These are phyloP conservation scores for Arthroderma sp. DNA, from an alignment of 2,329 filamentous ascomycete genomes.

Conservation along the genomic window DNA sequence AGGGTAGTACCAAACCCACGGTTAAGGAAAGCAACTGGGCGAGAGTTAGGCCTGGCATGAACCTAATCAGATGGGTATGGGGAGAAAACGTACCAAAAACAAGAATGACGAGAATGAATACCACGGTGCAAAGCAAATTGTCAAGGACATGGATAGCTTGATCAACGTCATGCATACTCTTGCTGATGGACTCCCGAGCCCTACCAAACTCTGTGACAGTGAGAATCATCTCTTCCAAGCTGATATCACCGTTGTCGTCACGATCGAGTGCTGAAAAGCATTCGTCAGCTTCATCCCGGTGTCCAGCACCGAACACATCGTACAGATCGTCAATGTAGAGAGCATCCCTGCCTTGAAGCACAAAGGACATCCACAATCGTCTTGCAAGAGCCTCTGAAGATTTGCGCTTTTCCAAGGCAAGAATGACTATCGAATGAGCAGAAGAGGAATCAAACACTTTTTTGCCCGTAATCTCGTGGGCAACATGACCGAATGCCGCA, in stretches of 20 bases:
- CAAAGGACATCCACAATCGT: slow-evolving; percentile 96
- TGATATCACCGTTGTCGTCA: slow-evolving; percentile 87
- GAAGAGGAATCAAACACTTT: slow-evolving; percentile 88
- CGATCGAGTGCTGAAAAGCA: slow-evolving; percentile 69
- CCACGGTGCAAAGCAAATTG: slow-evolving; percentile 67
- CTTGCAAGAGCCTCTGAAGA: slow-evolving; percentile 86
- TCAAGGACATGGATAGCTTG: slow-evolving; percentile 88
- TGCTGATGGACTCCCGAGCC: slow-evolving; percentile 74
- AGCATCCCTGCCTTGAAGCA: slow-evolving; percentile 72
- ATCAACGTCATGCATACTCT: slow-evolving; percentile 94
- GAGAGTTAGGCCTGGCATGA: slow-evolving; percentile 9
- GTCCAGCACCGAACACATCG: slow-evolving; percentile 69
- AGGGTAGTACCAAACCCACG: slow-evolving; percentile 73
- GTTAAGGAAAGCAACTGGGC: slow-evolving; percentile 69
- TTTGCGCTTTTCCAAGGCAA: slow-evolving; percentile 71
- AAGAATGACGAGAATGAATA: slow-evolving; percentile 67
- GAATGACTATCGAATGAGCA: slow-evolving; percentile 75
- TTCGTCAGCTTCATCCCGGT: slow-evolving; percentile 69
- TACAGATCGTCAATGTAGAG: slow-evolving; percentile 68
- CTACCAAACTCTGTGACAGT: slow-evolving; percentile 73
- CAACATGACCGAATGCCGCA: slow-evolving; percentile 81
- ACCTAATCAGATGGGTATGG: neutral
- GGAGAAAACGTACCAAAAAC: slow-evolving; percentile 52
- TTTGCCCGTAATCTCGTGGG: slow-evolving; percentile 89
- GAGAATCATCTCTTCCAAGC: slow-evolving; percentile 85